Evolutionary conservation across 345 rosid species (phyloP), one percentile per base, ranked within the genome.

Genomic region (Citrus sp.): DNA sequence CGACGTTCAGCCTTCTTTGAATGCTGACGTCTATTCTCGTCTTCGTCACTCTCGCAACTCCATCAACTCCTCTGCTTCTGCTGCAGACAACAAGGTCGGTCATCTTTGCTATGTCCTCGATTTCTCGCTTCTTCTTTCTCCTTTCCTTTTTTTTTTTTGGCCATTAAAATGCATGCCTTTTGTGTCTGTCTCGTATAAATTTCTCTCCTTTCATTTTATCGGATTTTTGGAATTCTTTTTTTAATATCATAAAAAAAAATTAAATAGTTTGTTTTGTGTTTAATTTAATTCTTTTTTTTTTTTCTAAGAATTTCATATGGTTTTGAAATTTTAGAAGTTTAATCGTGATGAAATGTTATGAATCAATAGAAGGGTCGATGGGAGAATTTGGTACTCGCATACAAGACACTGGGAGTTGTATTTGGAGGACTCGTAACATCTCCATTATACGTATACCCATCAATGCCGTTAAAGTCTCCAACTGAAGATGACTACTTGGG

Each of bases 401-500:
- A 88, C 83, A 87, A 77, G 88, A 91, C 93, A 40, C 78, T 91
- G 3, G 95, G 93, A 75, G 90, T 92, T 7, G 95, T 90, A 18
- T 92, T 90, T 80, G 93, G 95, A 63, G 92, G 93, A n/a, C 86
- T 92, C 14, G 96, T 90, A 22, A 92, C 93, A 28, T 92, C 93
- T 7, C 92, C 96, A 7, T 68, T 87, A 1, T 92, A 92, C 51
- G 92, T 90, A 18, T 90, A 90, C 42, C 93, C 92, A 9, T 90
- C 91, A 56, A 88, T 91, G 92, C 90, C 81, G 1, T 75, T 91
- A 69, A 87, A 74, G 37, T 87, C 90, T 72, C 92, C 93, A 2
- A 88, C 90, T 0, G 90, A 90, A 75, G 87, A 85, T 27, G 92
- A 88, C 76, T 92, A 87, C 75, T 82, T 88, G 79, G 95, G 92